These are phyloP conservation scores for Neurospora discreta DNA, from an alignment of 495 filamentous ascomycete species.

Conservation along the genomic window DNA sequence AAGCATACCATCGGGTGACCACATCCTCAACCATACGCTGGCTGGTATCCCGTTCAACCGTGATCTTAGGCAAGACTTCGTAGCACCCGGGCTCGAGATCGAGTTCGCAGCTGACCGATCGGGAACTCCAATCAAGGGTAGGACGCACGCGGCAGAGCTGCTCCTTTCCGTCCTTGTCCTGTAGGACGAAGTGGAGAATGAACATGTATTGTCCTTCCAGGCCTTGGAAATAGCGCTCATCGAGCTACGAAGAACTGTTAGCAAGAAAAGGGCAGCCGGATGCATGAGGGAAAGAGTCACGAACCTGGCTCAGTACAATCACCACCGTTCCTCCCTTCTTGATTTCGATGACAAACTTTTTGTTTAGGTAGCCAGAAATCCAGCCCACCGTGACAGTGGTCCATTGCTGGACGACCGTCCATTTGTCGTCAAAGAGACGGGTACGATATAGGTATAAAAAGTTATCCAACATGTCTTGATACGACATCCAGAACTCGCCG, in stretches of 20 bases:
- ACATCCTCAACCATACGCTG: conserved; percentile 44
- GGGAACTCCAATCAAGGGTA: conserved; percentile 43
- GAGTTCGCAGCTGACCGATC: conserved; percentile 63
- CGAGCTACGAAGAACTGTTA: conserved; percentile 26
- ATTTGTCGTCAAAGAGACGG: conserved; percentile 57
- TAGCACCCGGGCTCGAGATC: conserved; percentile 62
- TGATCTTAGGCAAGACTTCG: conserved; percentile 61
- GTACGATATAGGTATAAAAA: conserved; percentile 64
- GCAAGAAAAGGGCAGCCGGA: not conserved
- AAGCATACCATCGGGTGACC: conserved; percentile 33
- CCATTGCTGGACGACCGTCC: conserved; percentile 59
- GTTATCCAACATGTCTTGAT: conserved; percentile 52
- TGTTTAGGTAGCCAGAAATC: conserved; percentile 62
- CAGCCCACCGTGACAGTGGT: conserved; percentile 59
- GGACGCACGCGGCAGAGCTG: conserved; percentile 57
- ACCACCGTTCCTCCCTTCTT: conserved; percentile 49
- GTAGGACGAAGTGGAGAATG: conserved; percentile 57
- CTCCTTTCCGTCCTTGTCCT: conserved; percentile 57
- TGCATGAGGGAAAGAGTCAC: not conserved
- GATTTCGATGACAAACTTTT: conserved; percentile 56
- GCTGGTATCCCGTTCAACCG: conserved; percentile 38
- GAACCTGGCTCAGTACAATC: conserved; percentile 52
- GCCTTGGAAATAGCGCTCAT: conserved; percentile 61
- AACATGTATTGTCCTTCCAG: conserved; percentile 60
- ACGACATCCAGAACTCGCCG: conserved; percentile 41